phyloP scores from a whole-genome alignment of 805 yeast genomes.

The Brettanomyces bruxellensis region DNA sequence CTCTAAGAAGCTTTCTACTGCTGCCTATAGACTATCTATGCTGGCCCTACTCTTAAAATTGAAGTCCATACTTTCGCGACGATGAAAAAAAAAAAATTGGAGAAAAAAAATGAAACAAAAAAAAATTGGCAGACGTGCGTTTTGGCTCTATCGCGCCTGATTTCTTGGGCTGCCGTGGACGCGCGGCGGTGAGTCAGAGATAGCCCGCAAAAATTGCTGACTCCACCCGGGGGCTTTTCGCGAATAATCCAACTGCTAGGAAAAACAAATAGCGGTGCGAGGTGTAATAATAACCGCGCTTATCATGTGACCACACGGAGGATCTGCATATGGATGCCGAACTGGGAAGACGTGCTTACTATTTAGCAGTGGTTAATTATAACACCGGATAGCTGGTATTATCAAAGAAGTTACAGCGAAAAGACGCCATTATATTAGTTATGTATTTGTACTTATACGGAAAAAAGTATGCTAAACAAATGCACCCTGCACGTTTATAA shows the following conservation, averaged over 20 bases:
- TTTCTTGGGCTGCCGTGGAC: no score
- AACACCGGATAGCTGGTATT: no score
- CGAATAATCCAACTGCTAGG: background rate
- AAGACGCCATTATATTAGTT: background rate
- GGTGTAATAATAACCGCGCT: background rate
- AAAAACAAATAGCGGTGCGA: background rate
- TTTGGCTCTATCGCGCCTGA: background rate
- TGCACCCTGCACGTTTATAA: background rate
- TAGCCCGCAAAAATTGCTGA: no score
- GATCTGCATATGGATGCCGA: no score
- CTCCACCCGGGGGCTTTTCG: background rate
- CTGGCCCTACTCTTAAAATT: no score
- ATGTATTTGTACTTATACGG: background rate
- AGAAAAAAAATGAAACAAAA: background rate
- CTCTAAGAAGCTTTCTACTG: background rate
- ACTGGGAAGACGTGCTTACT: no score
- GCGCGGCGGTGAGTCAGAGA: no score
- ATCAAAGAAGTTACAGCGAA: background rate
- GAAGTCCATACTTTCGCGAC: no score
- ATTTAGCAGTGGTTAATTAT: no score
- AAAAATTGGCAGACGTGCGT: background rate
- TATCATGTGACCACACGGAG: no score
- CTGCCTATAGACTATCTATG: no score
- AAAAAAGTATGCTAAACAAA: background rate
- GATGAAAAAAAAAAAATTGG: background rate